Percentiles rank a stretch among this genome's conserved stretches.
These are phyloP conservation scores for Russula lepida DNA, from an alignment of 768 basidiomycete genomes.

Conservation along the genomic window DNA sequence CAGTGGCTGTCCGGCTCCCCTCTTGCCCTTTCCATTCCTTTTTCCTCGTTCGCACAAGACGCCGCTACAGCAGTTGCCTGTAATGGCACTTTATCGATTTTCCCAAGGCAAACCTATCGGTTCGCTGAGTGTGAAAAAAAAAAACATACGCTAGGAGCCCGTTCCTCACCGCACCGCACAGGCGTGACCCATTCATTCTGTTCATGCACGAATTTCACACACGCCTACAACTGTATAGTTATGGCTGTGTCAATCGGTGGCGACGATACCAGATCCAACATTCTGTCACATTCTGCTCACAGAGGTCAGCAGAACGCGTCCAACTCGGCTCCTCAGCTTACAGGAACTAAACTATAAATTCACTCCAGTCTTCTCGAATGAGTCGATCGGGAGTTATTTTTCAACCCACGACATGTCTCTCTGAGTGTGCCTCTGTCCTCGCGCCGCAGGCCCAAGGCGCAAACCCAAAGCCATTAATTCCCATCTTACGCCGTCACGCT, in stretches of 20 bases:
- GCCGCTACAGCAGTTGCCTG: neutral
- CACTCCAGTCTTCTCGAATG: neutral
- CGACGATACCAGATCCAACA: neutral
- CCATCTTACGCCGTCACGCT: neutral
- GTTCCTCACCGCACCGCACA: neutral
- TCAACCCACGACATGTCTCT: neutral
- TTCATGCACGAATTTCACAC: neutral
- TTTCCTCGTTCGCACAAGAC: neutral
- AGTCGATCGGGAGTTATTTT: neutral
- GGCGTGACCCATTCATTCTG: neutral
- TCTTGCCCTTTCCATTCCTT: neutral
- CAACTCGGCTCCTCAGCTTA: neutral
- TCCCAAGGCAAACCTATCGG: neutral
- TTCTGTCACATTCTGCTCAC: neutral
- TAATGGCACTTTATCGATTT: neutral
- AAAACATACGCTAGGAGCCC: neutral
- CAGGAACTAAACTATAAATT: neutral
- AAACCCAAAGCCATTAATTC: neutral
- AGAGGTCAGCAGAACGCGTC: neutral
- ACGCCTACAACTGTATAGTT: neutral
- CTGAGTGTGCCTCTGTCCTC: neutral
- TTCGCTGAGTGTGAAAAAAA: constrained; percentile 19
- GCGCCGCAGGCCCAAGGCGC: neutral
- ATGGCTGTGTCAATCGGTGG: constrained; percentile 10
- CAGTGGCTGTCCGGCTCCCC: neutral